phyloP scores from a whole-genome alignment of 495 filamentous ascomycete genomes.

The Xylaria longipes region DNA sequence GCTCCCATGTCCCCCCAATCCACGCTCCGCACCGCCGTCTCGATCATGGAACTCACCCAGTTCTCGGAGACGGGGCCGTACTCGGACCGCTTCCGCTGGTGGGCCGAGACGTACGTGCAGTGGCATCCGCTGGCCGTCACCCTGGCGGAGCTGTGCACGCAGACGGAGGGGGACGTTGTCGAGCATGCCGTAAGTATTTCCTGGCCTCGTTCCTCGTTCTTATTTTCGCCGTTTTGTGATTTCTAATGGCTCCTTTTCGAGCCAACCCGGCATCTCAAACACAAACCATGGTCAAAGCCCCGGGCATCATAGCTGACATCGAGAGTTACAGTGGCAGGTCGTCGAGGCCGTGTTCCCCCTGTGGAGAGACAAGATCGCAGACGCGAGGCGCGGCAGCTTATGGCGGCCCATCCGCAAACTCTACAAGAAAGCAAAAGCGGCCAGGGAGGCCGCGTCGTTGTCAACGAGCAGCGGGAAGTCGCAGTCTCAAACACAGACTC shows the following conservation, averaged over 20 bases:
- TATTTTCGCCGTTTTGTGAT: background rate
- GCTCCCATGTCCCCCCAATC: slow-evolving; percentile 28
- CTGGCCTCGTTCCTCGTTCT: background rate
- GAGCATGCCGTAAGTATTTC: slow-evolving; percentile 59
- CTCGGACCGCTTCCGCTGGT: slow-evolving; percentile 38
- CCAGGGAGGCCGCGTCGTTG: slow-evolving; percentile 30
- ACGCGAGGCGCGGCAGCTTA: slow-evolving; percentile 62
- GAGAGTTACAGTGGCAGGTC: slow-evolving; percentile 62
- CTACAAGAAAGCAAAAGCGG: slow-evolving; percentile 65
- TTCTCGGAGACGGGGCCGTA: slow-evolving; percentile 31
- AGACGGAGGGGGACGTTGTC: slow-evolving; percentile 57
- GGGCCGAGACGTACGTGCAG: slow-evolving; percentile 68
- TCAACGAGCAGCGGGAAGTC: background rate
- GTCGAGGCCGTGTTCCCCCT: slow-evolving; percentile 63
- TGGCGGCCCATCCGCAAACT: slow-evolving; percentile 75
- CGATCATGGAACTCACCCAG: slow-evolving; percentile 41
- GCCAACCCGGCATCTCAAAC: too few relatives aligned
- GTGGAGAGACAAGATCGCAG: slow-evolving; percentile 58
- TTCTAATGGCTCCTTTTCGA: background rate
- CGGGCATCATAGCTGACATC: too few relatives aligned
- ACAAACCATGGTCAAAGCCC: too few relatives aligned
- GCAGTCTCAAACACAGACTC: background rate
- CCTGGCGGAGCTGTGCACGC: slow-evolving; percentile 72
- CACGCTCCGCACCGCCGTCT: slow-evolving; percentile 43
- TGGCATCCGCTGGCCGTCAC: slow-evolving; percentile 76